Percentiles rank a stretch among this genome's conserved stretches.
These are phyloP conservation scores for Pythium periplocum DNA, from an alignment of 352 stramenopile genomes.

Conservation along the genomic window DNA sequence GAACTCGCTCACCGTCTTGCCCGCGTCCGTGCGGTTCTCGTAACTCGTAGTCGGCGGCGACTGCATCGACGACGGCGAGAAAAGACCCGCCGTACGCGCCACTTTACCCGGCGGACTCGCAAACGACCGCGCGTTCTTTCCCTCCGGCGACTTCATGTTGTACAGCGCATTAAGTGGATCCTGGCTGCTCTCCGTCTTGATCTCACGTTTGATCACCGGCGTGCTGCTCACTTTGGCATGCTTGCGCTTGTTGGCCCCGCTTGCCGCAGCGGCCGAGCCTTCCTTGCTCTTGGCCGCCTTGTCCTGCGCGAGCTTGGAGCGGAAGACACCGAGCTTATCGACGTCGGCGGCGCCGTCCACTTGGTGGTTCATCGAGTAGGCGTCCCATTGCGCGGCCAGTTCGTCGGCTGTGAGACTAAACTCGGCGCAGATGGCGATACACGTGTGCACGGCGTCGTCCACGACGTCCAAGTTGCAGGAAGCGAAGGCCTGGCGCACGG, in stretches of 20 bases:
- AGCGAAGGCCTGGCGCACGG: conserved; percentile 66
- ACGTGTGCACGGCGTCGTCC: conserved; percentile 59
- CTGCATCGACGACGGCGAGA: conserved; percentile 69
- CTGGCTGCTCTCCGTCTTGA: conserved; percentile 30
- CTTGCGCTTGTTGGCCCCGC: conserved; percentile 37
- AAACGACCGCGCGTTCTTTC: conserved; percentile 63
- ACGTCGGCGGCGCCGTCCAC: conserved; percentile 44
- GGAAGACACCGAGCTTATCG: conserved; percentile 63
- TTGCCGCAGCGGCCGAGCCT: background rate
- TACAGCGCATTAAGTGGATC: conserved; percentile 64
- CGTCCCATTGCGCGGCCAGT: conserved; percentile 77
- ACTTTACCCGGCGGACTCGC: conserved; percentile 55
- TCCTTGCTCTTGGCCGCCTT: conserved; percentile 40
- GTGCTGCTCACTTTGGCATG: conserved; percentile 38
- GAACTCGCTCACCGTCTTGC: conserved; percentile 76
- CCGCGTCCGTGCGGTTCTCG: conserved; percentile 69
- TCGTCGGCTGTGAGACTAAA: conserved; percentile 75
- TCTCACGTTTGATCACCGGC: conserved; percentile 67
- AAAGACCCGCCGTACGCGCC: conserved; percentile 59
- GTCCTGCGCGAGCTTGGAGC: conserved; percentile 62
- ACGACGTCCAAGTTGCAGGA: conserved; percentile 71
- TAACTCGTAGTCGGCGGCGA: conserved; percentile 69
- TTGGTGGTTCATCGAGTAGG: conserved; percentile 85
- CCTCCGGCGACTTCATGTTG: conserved; percentile 66
- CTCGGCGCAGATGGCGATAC: conserved; percentile 65